These are phyloP conservation scores for Rhizophlyctis rosea DNA, from an alignment of 192 early-diverging fungal species.

Conservation along the genomic window DNA sequence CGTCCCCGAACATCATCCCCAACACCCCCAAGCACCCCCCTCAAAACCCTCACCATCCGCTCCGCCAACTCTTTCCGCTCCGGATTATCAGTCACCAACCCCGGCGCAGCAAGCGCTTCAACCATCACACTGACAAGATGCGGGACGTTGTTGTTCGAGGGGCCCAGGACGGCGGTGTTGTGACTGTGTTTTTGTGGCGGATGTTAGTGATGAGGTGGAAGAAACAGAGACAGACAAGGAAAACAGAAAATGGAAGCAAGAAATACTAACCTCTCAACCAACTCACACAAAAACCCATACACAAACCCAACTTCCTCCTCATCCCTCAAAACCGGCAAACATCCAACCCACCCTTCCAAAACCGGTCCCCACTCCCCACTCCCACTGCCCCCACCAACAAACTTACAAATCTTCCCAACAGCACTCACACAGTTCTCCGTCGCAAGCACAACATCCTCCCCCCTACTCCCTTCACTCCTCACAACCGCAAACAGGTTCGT, in stretches of 20 bases:
- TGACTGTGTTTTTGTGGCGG: too few species aligned
- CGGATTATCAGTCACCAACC: slow-evolving; percentile 12
- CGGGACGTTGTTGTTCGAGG: slow-evolving; percentile 60
- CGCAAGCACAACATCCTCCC: slow-evolving; percentile 73
- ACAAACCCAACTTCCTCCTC: slow-evolving; percentile 78
- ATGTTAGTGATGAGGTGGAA: slow-evolving; percentile 2
- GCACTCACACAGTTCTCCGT: slow-evolving; percentile 95
- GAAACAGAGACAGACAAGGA: neutral
- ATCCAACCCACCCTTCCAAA: slow-evolving; percentile 65
- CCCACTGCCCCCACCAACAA: slow-evolving; percentile 11
- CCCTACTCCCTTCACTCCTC: too few species aligned
- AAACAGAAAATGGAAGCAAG: neutral
- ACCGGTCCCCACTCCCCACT: slow-evolving; percentile 34
- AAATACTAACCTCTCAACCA: slow-evolving; percentile 16
- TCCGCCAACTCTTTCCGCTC: neutral
- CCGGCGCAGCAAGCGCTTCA: slow-evolving; percentile 49
- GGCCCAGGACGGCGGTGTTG: slow-evolving; percentile 60
- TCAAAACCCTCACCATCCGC: slow-evolving; percentile 2
- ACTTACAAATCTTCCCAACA: slow-evolving; percentile 72
- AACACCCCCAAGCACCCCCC: neutral
- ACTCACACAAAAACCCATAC: slow-evolving; percentile 54
- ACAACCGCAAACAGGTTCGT: slow-evolving; percentile 71
- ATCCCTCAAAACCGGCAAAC: slow-evolving; percentile 83
- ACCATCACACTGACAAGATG: slow-evolving; percentile 58
- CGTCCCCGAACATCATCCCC: slow-evolving; percentile 5